A percentile compares a stretch with the other conserved stretches of the same genome.
phyloP scores from a whole-genome alignment of 192 early-diverging fungal genomes.

The Umbelopsis ramanniana region DNA sequence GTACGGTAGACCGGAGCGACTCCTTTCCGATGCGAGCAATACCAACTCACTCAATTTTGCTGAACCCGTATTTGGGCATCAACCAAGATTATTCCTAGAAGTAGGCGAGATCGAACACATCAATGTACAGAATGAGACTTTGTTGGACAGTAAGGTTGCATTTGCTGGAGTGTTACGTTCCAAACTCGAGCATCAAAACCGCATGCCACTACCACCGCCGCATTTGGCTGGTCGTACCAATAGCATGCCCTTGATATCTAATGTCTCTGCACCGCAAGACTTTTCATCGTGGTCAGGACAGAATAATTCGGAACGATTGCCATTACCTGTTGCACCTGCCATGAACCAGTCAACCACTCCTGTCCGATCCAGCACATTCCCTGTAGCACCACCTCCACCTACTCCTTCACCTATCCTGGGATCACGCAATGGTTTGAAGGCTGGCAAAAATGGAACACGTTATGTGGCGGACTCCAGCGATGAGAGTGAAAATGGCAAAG shows the following conservation, averaged over 20 bases:
- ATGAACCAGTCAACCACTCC: slow-evolving; percentile 3
- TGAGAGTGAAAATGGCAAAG: slow-evolving; percentile 28
- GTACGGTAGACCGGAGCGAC: slow-evolving; percentile 45
- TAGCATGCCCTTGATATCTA: slow-evolving; percentile 18
- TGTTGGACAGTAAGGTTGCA: slow-evolving; percentile 22
- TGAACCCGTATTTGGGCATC: slow-evolving; percentile 17
- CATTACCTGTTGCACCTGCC: not conserved
- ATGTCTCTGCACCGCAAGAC: slow-evolving; percentile 13
- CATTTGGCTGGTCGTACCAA: slow-evolving; percentile 24
- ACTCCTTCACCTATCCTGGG: not conserved
- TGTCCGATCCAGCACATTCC: not conserved
- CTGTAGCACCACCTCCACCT: slow-evolving; percentile 3
- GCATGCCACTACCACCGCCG: slow-evolving; percentile 1
- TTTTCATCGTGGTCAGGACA: not conserved
- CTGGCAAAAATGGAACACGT: not conserved
- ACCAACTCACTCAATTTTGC: slow-evolving; percentile 36
- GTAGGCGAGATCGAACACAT: slow-evolving; percentile 28
- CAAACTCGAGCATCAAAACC: slow-evolving; percentile 20
- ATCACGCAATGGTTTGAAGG: not conserved
- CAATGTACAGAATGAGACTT: slow-evolving; percentile 20
- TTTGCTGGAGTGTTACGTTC: slow-evolving; percentile 20
- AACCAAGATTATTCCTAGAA: slow-evolving; percentile 37
- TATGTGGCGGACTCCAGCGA: slow-evolving; percentile 32
- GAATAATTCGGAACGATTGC: not conserved
- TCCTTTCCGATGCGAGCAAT: slow-evolving; percentile 36